Base-by-base conservation (phyloP, 2,329 filamentous ascomycete genomes). In the Sporothrix curviconia region DNA sequence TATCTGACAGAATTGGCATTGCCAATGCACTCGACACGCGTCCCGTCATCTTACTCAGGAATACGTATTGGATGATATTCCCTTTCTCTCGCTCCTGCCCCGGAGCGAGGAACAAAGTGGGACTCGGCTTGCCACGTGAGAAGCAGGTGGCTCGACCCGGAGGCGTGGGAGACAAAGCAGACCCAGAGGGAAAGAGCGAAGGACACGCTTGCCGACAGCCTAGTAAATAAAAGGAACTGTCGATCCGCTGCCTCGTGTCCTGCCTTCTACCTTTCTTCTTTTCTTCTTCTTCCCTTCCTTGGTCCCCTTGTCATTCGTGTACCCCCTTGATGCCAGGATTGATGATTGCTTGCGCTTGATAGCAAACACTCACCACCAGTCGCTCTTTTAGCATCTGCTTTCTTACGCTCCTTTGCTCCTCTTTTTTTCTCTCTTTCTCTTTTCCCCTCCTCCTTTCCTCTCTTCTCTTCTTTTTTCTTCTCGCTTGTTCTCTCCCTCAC, bases 251-350 rank as follows among this genome's bases (percentile, higher is more conserved):
- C 19, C 30, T 50, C 46, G 17, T 36, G 11, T 50, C 36, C 22
- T 36, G 24, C 28, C 32, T 50, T 24, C 32, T 14, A 19, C 15
- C 32, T 19, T 22, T 12, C 32, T 50, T 36, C 32, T 36, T 24
- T 14, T 36, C 19, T 36, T 39, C 15, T 15, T n/a, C 46, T 9
- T 36, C 44, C 22, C 22, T 52, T 39, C 36, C 11, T 36, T 40
- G 12, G 14, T 30, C 47, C 14, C 32, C 22, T 19, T 24, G 19
- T 25, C 25, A 24, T 32, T 47, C n/a, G 12, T 5, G n/a, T 12
- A 24, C 30, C 22, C 40, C 28, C 30, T 50, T 50, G 46, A 50
- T 52, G 49, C 49, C 49, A 52, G 49, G 49, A 39, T 52, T 52
- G 49, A 37, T 52, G 32, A 36, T 37, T 40, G 49, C 49, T 52